Conservation (phyloP, 257 asterid genomes). For the Fraxinus quadrangulata region DNA sequence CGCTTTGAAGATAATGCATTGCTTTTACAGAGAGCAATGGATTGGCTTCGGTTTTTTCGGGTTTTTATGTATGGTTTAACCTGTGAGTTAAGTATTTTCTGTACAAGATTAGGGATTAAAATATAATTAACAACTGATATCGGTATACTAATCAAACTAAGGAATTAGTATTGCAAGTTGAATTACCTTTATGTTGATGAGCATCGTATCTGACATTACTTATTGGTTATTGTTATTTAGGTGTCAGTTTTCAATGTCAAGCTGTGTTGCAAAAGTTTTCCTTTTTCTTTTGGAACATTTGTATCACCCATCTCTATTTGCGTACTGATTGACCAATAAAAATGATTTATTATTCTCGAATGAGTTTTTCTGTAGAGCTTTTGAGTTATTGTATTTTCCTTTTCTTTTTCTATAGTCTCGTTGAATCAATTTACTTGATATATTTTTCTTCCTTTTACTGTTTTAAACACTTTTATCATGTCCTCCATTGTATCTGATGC, state of each 20-base stretch:
- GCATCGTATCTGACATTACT: neutral
- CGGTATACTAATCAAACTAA: constrained; percentile 3
- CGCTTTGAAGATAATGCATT: neutral
- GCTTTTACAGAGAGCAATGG: neutral
- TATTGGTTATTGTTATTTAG: neutral
- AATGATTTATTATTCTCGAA: neutral
- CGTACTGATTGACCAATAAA: constrained; percentile 2
- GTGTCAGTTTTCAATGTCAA: neutral
- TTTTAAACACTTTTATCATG: neutral
- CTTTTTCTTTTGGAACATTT: neutral
- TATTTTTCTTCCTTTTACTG: neutral
- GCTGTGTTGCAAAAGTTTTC: neutral
- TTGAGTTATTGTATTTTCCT: neutral
- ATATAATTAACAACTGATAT: neutral
- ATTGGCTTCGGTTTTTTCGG: constrained; percentile 5
- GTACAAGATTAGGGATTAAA: neutral
- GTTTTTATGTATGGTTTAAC: neutral
- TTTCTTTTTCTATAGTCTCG: neutral
- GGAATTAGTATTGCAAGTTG: constrained; percentile 2
- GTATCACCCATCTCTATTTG: neutral
- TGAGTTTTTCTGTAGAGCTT: neutral
- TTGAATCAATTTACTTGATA: neutral
- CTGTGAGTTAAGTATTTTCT: neutral
- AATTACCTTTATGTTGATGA: constrained; percentile 1
- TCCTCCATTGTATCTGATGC: neutral